Base-by-base conservation (phyloP, 2,329 filamentous ascomycete genomes). In the Phoma sp. region DNA sequence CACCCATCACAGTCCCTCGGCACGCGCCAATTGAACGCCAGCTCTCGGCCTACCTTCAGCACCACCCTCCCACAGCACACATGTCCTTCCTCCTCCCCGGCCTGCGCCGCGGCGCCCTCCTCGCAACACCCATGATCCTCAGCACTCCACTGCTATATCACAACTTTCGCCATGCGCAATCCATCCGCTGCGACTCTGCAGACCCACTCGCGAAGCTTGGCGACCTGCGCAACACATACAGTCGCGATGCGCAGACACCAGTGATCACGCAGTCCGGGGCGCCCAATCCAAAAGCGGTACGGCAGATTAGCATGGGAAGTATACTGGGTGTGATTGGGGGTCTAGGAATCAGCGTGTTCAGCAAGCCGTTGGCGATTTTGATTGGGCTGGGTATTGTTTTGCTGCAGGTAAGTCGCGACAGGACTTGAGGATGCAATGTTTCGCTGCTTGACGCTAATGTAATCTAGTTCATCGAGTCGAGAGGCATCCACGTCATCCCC, bases 331-430 rank as follows among this genome's bases (percentile, higher is more conserved):
- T 74, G 26, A 36, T 74, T 9, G 75, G 82, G 3, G 89, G 89
- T 1, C 65, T 93, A 26, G 76, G 87, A 0, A 81, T 92, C 21
- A 86, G 86, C 53, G 78, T 88, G 14, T 91, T 93, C 72, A 91
- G 88, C 7, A 85, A 85, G 68, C 85, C 87, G 1, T 76, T 93
- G 40, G 87, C 88, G 1, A 66, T 92, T 14, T 71, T 93, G 17
- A 76, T 89, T 17, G 89, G 89, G 0, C 67, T 91, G 11, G 74
- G 86, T 9, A 82, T 90, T 20, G 77, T 90, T 12, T 79, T 84
- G 25, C 67, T 89, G 14, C 85, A 90, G 77, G 87, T 89, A 77
- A 59, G 79, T 53, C 20, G 26, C 12, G 9, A 7, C 21, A 11
- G 21, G 28, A 33, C 11, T 33, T 23, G 12, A 20, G 6, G 7